Evolutionary conservation across 1,139 yeast genomes (phyloP).

Genomic region (Nakaseomyces kungkrabaensis): DNA sequence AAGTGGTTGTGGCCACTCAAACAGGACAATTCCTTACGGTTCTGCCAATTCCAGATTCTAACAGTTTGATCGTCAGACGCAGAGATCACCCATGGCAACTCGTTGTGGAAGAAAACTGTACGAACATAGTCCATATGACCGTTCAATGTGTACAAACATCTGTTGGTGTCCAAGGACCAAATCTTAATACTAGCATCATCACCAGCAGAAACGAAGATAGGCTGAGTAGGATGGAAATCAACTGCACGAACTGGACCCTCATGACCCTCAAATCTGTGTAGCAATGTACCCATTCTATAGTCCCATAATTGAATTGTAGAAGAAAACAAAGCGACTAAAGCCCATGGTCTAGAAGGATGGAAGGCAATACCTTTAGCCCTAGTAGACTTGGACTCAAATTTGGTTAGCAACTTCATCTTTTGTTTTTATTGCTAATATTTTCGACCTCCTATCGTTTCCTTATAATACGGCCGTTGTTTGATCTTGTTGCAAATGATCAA

Average conservation of each 20-base stretch:
- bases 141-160: slow-evolving; percentile 79
- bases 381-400: slow-evolving; percentile 96
- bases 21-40: slow-evolving; percentile 93
- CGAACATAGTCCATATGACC: slow-evolving; percentile 96
- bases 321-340: slow-evolving; percentile 84
- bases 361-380: slow-evolving; percentile 98
- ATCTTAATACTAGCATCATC: slow-evolving; percentile 93
- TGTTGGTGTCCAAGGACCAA: slow-evolving; percentile 89
- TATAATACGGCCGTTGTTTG: too few relatives aligned
- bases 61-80: slow-evolving; percentile 98
- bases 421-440: background rate
- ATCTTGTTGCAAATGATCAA: too few relatives aligned
- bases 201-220: slow-evolving; percentile 92
- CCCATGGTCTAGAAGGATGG: slow-evolving; percentile 93
- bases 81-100: slow-evolving; percentile 94
- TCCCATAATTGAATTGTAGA: slow-evolving; percentile 98
- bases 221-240: slow-evolving; percentile 96
- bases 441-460: too few relatives aligned
- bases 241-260: slow-evolving; percentile 97
- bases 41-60: slow-evolving; percentile 99
- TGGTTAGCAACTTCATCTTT: slow-evolving; percentile 91
- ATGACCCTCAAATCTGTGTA: slow-evolving; percentile 95
- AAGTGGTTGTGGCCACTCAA: slow-evolving; percentile 97
- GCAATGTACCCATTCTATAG: slow-evolving; percentile 96
- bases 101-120: slow-evolving; percentile 90